Base-by-base conservation (phyloP, 192 early-diverging fungal species). In the Chytriomyces confervae region DNA sequence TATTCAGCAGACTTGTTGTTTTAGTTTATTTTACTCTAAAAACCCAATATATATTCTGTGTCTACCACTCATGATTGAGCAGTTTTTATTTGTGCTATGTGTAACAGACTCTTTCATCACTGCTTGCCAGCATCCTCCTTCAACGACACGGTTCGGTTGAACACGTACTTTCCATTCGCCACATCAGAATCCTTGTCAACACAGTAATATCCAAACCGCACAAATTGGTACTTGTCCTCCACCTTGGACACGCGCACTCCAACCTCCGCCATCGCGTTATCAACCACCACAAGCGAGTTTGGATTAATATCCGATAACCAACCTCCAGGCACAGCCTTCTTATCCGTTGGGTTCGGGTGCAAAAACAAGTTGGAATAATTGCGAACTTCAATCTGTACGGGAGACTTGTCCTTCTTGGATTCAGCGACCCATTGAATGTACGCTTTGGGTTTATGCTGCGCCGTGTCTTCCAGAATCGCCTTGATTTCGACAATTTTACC, bases 391-490 rank as follows among this genome's bases (percentile, higher is more conserved):
- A 98, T 78, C 36, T 84, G 82, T 18, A 97, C 91, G 18, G 98
- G 96, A 7, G 94, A 96, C 36, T 89, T 86, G 78, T 92, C 93
- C 76, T 90, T 89, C 46, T 90, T 86, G 27, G 92, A 94, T 72
- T 97, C 91, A 50, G 94, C 95, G 29, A 99, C 88, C 98, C 98
- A 99, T 81, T 99, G 98, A 86, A 99, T 98, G 84, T 93, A 99
- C 3, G 98, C 93, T 89, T 97, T 99, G 68, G 98, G 95, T 85
- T 94, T 94, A 29, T 36, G 60, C 68, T 84, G 77, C 27, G 73
- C 68, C 76, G 83, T 88, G 78, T 87, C 87, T 72, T 97, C 94
- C 79, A 95, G 96, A 49, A 86, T 85, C 67, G 93, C 95, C 50
- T 91, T 84, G 44, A 99, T 77, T 81, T 97, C 94, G 23, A 88